Conservation (phyloP, 306 rosid genomes). For the Hippophae gyantsensis region DNA sequence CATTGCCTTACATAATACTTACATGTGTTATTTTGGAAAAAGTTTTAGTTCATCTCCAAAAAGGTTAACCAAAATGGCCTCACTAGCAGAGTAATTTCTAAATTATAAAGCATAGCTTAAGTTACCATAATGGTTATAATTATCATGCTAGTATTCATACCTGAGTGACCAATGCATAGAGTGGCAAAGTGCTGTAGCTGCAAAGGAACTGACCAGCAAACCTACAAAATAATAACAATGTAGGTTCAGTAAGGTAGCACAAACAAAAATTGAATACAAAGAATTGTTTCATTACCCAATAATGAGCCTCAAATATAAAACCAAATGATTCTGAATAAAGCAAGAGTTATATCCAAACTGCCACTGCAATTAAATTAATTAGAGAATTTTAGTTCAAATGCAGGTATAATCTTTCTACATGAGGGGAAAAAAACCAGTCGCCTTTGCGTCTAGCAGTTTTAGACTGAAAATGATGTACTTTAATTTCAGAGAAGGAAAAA, state of each 20-base stretch:
- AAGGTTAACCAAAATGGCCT: too few relatives aligned
- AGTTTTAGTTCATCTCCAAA: too few relatives aligned
- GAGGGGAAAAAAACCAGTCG: too few relatives aligned
- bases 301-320: conserved; percentile 72
- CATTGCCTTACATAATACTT: too few relatives aligned
- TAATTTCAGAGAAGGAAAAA: conserved; percentile 16
- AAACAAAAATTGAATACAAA: background rate
- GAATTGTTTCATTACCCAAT: conserved; percentile 61
- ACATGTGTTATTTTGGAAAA: too few relatives aligned
- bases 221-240: conserved; percentile 28
- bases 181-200: conserved; percentile 97
- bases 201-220: conserved; percentile 89
- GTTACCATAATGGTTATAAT: too few relatives aligned
- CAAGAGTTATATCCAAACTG: conserved; percentile 89
- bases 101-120: too few relatives aligned
- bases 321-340: conserved; percentile 61
- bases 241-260: background rate
- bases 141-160: conserved; percentile 17
- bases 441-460: too few relatives aligned
- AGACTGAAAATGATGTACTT: background rate
- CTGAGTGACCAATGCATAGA: conserved; percentile 96
- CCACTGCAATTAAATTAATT: conserved; percentile 59
- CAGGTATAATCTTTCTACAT: background rate
- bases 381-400: conserved; percentile 20
- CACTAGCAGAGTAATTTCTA: too few relatives aligned